Evolutionary conservation across 164 flowering plant species (phyloP), one percentile per base, ranked within the genome.

Genomic region (Dillenia turbinata): DNA sequence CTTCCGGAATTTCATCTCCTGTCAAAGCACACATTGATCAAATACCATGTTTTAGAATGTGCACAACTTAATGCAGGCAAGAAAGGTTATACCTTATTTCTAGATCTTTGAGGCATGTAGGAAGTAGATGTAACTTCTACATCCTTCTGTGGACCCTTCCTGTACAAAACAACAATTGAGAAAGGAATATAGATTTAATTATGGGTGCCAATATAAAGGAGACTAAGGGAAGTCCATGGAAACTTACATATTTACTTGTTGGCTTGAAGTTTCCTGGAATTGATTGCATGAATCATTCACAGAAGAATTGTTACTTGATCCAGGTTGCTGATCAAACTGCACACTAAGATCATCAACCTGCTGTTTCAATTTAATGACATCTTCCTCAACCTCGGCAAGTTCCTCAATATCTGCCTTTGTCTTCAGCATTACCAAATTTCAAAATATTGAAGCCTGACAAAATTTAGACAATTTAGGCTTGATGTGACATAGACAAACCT

Each of bases 331-430:
- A 66, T 66, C 65, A 44, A 92, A 79, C 80, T 83, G 83, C 54
- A 51, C 14, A 44, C 76, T 77, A 45, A 88, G 86, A 68, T 87
- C 85, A 75, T 84, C 86, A 70, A 79, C 78, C 73, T 79, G 88
- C 71, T 90, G 72, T 65, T 83, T 83, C 70, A 95, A 81, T 63
- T 71, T 82, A 60, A n/a, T 60, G 46, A 88, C 73, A 52, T 84
- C 88, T 64, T 79, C 83, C 76, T 88, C 96, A 46, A 83, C 81
- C 24, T 46, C 68, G 66, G 81, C 81, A 54, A 89, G 70, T 71
- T 87, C 96, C 74, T 82, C 78, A 10, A 88, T 75, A 54, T 82
- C 87, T 63, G 71, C 83, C 85, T 72, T 90, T 26, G 72, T 77
- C 99, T 95, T 59, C 54, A 73, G 48, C 47, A 73, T 44, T 63